Base-by-base conservation (phyloP, 2,329 filamentous ascomycete genomes). In the Elsinoe arachidis region DNA sequence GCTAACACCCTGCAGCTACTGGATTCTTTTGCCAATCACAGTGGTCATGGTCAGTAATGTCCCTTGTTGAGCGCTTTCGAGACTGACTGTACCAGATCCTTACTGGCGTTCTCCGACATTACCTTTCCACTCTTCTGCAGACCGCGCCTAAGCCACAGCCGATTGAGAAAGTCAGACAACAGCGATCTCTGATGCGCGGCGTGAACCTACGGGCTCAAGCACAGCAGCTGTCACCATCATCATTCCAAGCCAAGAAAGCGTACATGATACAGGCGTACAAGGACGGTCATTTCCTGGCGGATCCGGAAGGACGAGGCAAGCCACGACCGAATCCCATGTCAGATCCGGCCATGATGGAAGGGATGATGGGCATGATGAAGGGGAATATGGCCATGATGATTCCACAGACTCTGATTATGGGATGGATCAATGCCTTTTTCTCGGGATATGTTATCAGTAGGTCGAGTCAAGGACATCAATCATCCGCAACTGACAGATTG, bases 311-410 rank as follows among this genome's bases (percentile, higher is more conserved):
- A 67, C 85, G 87, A 69, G 91, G 91, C 55, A 88, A 96, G 74
- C 87, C 90, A 2, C 86, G 90, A 17, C 84, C 89, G 37, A 99
- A 97, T 74, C 93, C 93, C 3, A 90, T 99, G 83, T 88, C 87
- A 10, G 93, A 99, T 71, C 95, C 95, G 19, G 87, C 87, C 49
- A 90, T 89, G 59, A 99, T 99, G 93, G 95, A 99, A 70, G 92
- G 91, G 64, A 99, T 99, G 93, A 99, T 99, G 93, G 92, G 93
- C 64, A 96, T 96, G 90, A 95, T 99, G 89, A 99, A 99, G 82
- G 91, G 91, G 58, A 96, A 99, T 70, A 96, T 99, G 88, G 92
- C 93, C 63, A 99, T 97, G 93, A 97, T 99, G 78, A 90, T 99
- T 59, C 93, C 93, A 51, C 96, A 99, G 74, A 97, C 91, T 5